Base-by-base conservation (phyloP, 768 basidiomycete species). In the Pleurotus platypus region DNA sequence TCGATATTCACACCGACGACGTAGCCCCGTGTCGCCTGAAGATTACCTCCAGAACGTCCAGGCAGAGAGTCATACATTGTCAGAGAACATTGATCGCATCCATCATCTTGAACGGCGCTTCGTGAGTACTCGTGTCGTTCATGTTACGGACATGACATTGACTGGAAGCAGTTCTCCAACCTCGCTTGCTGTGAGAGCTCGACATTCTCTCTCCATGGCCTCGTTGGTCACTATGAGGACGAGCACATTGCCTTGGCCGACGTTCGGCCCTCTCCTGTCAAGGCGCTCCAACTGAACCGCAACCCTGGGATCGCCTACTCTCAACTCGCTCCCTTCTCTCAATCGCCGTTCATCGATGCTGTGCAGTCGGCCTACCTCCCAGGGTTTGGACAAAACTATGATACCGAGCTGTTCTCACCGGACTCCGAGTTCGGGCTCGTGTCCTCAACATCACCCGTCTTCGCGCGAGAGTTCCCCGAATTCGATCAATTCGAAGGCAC, bases 51-150 rank as follows among this genome's bases (percentile, higher is more conserved):
- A 11, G 11, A 54, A 39, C 22, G 38, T 54, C 51, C 51, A 54
- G 22, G 16, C 39, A 13, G 51, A 54, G 51, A 40, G 38, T n/a
- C 20, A 22, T 42, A 35, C 35, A 0, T 26, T 54, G 22, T 54
- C 51, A 13, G 62, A 56, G 48, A 64, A 60, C 51, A 59, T 69
- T 22, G 69, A 71, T 58, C 66, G 63, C 47, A 70, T 71, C 20
- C 63, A 65, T 24, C 61, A 61, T 12, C 67, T 71, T 20, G 70
- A 71, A 45, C 66, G 62, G 4, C 51, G 64, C 47, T 59, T 71
- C 24, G 70, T 71, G 55, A 56, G 70, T 63, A 43, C 42, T 46
- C 49, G 15, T 56, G 24, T 37, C n/a, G 4, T 35, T 35, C 30
- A 35, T 35, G 9, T 35, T 11, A 35, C 9, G 30, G 3, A 35